Conservation (phyloP, 257 asterid genomes). For the Misopates orontium region DNA sequence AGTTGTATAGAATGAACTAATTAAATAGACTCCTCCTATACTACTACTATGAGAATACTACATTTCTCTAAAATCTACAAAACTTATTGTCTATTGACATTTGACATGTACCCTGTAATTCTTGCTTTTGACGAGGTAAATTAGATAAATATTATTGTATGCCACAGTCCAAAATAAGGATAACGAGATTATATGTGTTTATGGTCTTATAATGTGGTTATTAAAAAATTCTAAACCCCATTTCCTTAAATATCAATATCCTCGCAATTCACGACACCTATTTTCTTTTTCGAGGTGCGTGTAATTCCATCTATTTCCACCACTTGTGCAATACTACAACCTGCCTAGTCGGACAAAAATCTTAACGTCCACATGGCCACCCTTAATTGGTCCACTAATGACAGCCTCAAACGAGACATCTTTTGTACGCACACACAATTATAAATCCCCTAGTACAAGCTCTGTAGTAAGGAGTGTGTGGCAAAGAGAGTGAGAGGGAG, state of each 20-base stretch:
- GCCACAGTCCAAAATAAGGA: too few species aligned
- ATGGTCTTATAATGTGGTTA: too few species aligned
- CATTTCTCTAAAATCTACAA: too few species aligned
- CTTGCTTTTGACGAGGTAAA: too few species aligned
- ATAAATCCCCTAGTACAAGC: conserved; percentile 35
- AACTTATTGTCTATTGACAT: too few species aligned
- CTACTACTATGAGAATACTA: too few species aligned
- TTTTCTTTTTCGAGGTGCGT: conserved; percentile 31
- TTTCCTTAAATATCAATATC: background rate
- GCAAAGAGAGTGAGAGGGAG: conserved; percentile 48
- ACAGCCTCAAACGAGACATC: conserved; percentile 74
- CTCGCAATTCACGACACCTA: background rate
- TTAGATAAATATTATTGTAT: too few species aligned
- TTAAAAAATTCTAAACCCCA: too few species aligned
- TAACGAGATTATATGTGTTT: too few species aligned
- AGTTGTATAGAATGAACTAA: too few species aligned
- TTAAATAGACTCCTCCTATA: too few species aligned
- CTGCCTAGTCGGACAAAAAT: conserved; percentile 43
- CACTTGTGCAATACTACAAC: conserved; percentile 29
- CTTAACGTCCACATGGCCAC: conserved; percentile 37
- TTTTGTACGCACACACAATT: conserved; percentile 32
- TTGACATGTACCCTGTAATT: too few species aligned
- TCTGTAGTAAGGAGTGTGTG: conserved; percentile 36
- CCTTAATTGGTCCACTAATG: conserved; percentile 48
- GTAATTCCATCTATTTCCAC: conserved; percentile 39